These are phyloP conservation scores for Avena eriantha DNA, from an alignment of 176 grass and related monocot genomes.

Conservation along the genomic window DNA sequence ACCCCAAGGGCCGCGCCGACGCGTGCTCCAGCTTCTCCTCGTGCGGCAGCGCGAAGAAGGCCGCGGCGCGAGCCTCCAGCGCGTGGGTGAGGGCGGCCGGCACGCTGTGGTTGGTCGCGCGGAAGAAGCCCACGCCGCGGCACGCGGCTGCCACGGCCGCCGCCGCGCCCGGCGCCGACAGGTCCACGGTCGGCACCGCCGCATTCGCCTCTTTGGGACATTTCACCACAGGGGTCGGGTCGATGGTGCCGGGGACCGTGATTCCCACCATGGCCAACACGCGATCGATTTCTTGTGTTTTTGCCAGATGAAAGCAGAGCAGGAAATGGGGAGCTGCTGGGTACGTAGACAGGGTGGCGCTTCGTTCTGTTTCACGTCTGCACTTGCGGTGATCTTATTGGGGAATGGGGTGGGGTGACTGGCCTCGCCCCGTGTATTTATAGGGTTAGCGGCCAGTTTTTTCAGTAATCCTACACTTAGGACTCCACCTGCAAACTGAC, in stretches of 20 bases:
- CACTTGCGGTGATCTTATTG: too few relatives aligned
- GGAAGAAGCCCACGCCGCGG: conserved; percentile 72
- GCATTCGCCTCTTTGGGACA: background rate
- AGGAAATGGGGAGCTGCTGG: too few relatives aligned
- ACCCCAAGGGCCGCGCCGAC: conserved; percentile 53
- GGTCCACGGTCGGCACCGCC: conserved; percentile 36
- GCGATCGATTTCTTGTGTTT: too few relatives aligned
- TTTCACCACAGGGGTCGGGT: conserved; percentile 34
- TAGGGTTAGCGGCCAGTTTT: too few relatives aligned
- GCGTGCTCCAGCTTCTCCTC: conserved; percentile 55
- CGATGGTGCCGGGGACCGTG: conserved; percentile 32
- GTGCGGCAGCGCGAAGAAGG: conserved; percentile 64
- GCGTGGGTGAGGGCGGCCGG: conserved; percentile 43
- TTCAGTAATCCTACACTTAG: too few relatives aligned
- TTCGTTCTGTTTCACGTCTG: too few relatives aligned
- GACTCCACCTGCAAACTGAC: too few relatives aligned
- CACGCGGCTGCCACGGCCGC: conserved; percentile 55
- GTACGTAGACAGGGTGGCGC: too few relatives aligned
- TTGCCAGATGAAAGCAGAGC: too few relatives aligned
- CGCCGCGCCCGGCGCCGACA: conserved; percentile 49
- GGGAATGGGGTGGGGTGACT: too few relatives aligned
- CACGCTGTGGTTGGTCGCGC: conserved; percentile 77
- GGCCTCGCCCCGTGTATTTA: too few relatives aligned
- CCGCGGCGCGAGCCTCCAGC: conserved; percentile 60
- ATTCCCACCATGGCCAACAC: conserved; percentile 42